Evolutionary conservation across 495 filamentous ascomycete genomes (phyloP), one percentile per base, ranked within the genome.

Genomic region (Aspergillus panamensis): DNA sequence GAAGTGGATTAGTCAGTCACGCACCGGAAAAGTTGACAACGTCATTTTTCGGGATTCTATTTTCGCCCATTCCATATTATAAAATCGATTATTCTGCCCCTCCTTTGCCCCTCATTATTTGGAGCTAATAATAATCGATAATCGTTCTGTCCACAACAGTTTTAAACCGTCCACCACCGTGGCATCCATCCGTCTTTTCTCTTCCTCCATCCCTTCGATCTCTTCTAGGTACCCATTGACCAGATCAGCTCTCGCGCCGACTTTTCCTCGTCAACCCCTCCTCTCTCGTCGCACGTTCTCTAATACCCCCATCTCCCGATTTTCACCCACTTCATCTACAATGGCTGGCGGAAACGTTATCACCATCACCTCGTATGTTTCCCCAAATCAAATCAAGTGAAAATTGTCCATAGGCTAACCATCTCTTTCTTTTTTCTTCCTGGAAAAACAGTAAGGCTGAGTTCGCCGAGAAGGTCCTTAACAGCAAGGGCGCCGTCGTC

Each of bases 401-500:
- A n/a, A n/a, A n/a, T n/a, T n/a, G 25, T 25, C 25, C 25, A 25
- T 25, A 19, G n/a, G 53, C 33, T 21, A 6, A 17, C 29, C 21
- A n/a, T 31, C 19, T 17, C 12, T 16, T 14, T 0, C 30, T n/a
- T 37, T 49, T 53, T 21, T 2, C 47, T 59, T 52, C 42, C 30
- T n/a, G 7, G 20, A 52, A n/a, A 16, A 13, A 71, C 67, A 96
- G 90, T 55, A 77, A 77, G 61, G 69, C 73, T 0, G 79, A 85
- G 32, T 96, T 86, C 77, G 25, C 64, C 49, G 60, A 57, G 33
- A 65, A 68, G 55, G 66, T 73, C 52, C 35, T 50, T 63, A 82
- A 73, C 8, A 49, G 67, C 55, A 47, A 52, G 44, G 78, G 78
- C 13, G 71, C 89, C 61, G 80, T 96, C 62, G 76, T 97, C 62